Percentiles rank a stretch among this genome's conserved stretches.
These are phyloP conservation scores for Verticillium isaacii DNA, from an alignment of 2,329 filamentous ascomycete genomes.

Conservation along the genomic window DNA sequence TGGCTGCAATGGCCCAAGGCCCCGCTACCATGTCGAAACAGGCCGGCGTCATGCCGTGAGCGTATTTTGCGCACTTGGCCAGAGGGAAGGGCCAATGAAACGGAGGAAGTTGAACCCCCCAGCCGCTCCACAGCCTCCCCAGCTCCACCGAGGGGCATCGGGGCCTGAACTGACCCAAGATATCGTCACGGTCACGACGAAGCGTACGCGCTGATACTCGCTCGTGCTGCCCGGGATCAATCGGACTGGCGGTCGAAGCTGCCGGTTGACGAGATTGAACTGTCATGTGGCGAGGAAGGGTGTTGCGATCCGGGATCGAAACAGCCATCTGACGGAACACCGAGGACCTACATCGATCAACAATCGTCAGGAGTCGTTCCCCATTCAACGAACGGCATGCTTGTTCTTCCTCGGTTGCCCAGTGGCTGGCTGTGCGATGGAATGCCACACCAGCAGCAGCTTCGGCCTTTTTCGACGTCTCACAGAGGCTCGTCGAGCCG, in stretches of 20 bases:
- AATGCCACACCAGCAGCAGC: not conserved
- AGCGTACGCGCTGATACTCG: not conserved
- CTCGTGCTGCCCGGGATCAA: not conserved
- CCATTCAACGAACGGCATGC: not conserved
- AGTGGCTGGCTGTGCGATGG: not conserved
- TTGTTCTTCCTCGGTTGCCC: not conserved
- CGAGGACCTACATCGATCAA: not conserved
- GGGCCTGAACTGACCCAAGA: not conserved
- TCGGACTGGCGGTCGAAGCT: not conserved
- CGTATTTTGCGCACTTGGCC: not conserved
- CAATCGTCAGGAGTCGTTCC: not conserved
- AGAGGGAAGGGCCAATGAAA: not conserved
- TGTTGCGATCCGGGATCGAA: not conserved
- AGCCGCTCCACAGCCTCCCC: not conserved
- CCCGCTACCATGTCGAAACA: not conserved
- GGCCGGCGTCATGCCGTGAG: constrained; percentile 3
- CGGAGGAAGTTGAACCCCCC: not conserved
- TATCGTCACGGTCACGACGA: not conserved
- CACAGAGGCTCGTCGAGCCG: not conserved
- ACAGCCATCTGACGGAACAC: not conserved
- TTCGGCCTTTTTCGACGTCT: not conserved
- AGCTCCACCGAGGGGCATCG: not conserved
- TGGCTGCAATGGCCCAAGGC: not conserved
- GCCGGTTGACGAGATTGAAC: not conserved
- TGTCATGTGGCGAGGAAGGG: not conserved